Evolutionary conservation across 305 asterid genomes (phyloP), one percentile per base, ranked within the genome.

Genomic region (Lippia alba): DNA sequence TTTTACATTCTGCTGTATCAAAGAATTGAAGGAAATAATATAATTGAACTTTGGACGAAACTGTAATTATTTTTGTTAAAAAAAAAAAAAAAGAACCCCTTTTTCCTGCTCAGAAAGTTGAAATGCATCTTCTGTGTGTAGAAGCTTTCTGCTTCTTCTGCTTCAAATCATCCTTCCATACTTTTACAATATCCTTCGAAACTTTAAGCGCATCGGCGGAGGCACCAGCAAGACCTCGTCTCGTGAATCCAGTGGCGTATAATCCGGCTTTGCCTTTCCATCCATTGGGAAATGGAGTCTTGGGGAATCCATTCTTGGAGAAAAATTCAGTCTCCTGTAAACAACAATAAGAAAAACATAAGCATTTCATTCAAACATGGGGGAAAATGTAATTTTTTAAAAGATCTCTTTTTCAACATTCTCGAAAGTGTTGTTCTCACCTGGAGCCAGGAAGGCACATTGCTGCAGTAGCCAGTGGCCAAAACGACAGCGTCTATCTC

Each of bases 401-500:
- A 36, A 36, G 30, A 24, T 24, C 30, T 24, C 30, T 24, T 24
- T 24, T 24, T 24, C 3, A 36, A 44, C 3, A 44, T 44, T 8
- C 12, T 44, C 1, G 14, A 44, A 44, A 44, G 1, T 76, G 5
- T 59, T 78, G 5, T 59, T 78, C 83, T 75, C 64, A 85, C 88
- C 84, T 79, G 81, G 5, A 86, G 80, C 96, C 96, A 89, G 57
- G 48, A 85, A 5, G 96, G 96, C 14, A 87, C 94, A 39, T 89
- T 87, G 83, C 96, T 89, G 24, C 85, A 58, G 40, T 89, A 89
- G 0, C 96, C 96, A 2, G 96, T 89, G 0, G 96, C 96, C 54
- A 89, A 30, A 32, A 89, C 76, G 16, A 89, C 92, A 1, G 94
- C 69, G 17, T 89, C 92, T 20, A 87, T 59, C 24, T 78, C 80